Evolutionary conservation across 352 stramenopile species (phyloP), one percentile per base, ranked within the genome.

Genomic region (Phytophthora cactorum): DNA sequence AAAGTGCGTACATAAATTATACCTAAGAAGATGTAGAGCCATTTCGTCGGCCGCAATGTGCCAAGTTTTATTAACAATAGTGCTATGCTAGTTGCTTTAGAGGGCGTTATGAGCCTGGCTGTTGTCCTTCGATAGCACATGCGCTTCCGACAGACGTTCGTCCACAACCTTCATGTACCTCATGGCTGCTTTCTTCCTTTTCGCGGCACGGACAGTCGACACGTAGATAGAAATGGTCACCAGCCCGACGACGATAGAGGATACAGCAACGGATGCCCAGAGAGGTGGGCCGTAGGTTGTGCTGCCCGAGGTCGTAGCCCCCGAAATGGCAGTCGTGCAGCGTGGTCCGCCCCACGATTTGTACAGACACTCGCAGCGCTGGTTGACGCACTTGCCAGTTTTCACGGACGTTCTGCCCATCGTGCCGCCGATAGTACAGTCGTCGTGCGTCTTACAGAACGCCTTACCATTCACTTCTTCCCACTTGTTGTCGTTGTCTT

Each of bases 401-500:
- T 70, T 68, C 36, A 78, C 17, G 2, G 41, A 11, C 7, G 60
- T 70, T 11, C 58, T 67, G n/a, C 54, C 72, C 46, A 59, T 39
- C 8, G 29, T 59, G 15, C 63, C 67, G 0, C 71, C 77, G 15
- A 89, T 68, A 0, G 77, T 85, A 39, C 83, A 91, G 58, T 91
- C 79, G 41, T 80, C 74, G 49, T 90, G 44, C 0, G 27, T 66
- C 2, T 32, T 64, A 39, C 77, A 89, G 31, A 81, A 88, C 0
- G 77, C 83, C 17, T 67, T 75, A 0, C 83, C 78, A 7, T 66
- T 67, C 4, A 91, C 82, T 5, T 74, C 70, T 12, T 77, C 44
- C 31, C 36, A 45, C 28, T 74, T 70, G 49, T 89, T 89, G 49
- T 83, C 75, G 27, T 66, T 36, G 55, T 91, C 83, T 63, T 80